These are phyloP conservation scores for Musa acuminata DNA, from an alignment of 176 grass and related monocot genomes.

Conservation along the genomic window DNA sequence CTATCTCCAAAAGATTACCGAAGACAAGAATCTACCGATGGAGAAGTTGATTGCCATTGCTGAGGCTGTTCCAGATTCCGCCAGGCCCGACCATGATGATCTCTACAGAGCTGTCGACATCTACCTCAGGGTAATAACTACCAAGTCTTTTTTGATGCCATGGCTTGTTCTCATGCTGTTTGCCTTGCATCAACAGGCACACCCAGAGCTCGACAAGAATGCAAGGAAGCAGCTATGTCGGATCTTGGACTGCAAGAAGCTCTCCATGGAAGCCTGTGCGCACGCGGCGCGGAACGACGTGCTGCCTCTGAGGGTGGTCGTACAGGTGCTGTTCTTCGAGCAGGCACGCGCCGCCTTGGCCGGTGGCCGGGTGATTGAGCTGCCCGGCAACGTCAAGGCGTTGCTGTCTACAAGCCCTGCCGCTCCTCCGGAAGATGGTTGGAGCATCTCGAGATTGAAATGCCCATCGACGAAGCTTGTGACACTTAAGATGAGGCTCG, in stretches of 20 bases:
- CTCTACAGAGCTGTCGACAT: slow-evolving; percentile 84
- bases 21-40: slow-evolving; percentile 56
- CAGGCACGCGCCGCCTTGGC: slow-evolving; percentile 50
- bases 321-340: slow-evolving; percentile 97
- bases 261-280: slow-evolving; percentile 67
- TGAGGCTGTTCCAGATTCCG: slow-evolving; percentile 62
- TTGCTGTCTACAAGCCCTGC: slow-evolving; percentile 51
- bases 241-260: slow-evolving; percentile 72
- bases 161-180: not conserved
- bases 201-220: slow-evolving; percentile 65
- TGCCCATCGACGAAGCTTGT: slow-evolving; percentile 58
- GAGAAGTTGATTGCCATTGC: slow-evolving; percentile 74
- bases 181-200: slow-evolving; percentile 30
- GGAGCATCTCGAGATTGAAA: slow-evolving; percentile 51
- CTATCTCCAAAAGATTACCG: slow-evolving; percentile 55
- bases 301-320: slow-evolving; percentile 66
- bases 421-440: slow-evolving; percentile 30
- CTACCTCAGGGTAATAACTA: slow-evolving; percentile 58
- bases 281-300: slow-evolving; percentile 86
- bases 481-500: slow-evolving; percentile 84
- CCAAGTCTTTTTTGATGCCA: not conserved
- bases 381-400: slow-evolving; percentile 54
- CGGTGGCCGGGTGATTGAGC: slow-evolving; percentile 24
- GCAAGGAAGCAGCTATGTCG: slow-evolving; percentile 59
- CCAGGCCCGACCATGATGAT: slow-evolving; percentile 63